These are phyloP conservation scores for Beauveria asiatica DNA, from an alignment of 2,329 filamentous ascomycete species.

Conservation along the genomic window DNA sequence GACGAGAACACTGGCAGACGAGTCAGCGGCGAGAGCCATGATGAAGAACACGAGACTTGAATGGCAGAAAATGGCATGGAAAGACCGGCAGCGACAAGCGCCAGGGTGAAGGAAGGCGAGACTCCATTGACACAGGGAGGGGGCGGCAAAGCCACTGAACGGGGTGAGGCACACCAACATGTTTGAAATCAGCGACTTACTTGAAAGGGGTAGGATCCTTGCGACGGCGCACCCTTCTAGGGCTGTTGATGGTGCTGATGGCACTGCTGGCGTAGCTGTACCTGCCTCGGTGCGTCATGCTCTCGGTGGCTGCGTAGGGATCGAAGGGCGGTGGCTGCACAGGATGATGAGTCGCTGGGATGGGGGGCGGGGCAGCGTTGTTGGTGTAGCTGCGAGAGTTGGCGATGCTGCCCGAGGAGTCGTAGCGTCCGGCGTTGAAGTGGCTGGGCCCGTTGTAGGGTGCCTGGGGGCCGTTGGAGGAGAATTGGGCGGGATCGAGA, in stretches of 20 bases:
- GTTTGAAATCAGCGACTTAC: constrained; percentile 48
- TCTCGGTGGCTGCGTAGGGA: constrained; percentile 76
- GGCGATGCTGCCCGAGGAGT: constrained; percentile 31
- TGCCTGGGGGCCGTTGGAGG: constrained; percentile 33
- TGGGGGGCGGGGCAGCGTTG: constrained; percentile 45
- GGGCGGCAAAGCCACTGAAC: neutral
- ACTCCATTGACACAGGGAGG: too few species aligned
- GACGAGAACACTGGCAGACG: constrained; percentile 64
- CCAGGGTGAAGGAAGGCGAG: too few species aligned
- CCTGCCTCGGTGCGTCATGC: constrained; percentile 92
- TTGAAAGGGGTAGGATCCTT: constrained; percentile 99
- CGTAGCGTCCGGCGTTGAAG: neutral
- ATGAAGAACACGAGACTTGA: neutral
- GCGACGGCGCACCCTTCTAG: constrained; percentile 80
- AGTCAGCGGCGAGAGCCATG: constrained; percentile 2
- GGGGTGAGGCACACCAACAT: neutral
- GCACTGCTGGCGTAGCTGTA: constrained; percentile 95
- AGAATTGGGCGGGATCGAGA: constrained; percentile 34
- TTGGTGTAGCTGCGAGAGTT: constrained; percentile 33
- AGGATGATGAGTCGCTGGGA: constrained; percentile 53
- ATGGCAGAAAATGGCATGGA: too few species aligned
- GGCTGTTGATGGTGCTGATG: constrained; percentile 85
- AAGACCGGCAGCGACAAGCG: neutral
- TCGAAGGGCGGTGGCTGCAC: constrained; percentile 55
- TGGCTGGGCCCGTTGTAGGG: constrained; percentile 16